phyloP scores from a whole-genome alignment of 345 rosid species.

The Salix dunnii region DNA sequence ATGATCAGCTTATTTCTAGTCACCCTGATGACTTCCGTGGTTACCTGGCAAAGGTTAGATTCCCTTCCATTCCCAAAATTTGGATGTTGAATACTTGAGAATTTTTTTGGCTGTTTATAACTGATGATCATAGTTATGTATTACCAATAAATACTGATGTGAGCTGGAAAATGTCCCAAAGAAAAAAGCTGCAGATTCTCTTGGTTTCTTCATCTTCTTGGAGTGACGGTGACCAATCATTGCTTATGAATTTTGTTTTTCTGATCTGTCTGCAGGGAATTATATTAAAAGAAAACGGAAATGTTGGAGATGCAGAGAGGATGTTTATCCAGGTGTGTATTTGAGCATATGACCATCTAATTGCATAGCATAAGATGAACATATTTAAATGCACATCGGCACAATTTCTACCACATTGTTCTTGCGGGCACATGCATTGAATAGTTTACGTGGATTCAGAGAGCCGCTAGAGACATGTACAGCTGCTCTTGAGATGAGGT shows the following conservation, averaged over 20 bases:
- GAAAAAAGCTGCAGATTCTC: background rate
- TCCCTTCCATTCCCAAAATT: background rate
- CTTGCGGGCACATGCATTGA: no score
- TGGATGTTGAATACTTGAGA: background rate
- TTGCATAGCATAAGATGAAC: background rate
- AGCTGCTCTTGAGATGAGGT: no score
- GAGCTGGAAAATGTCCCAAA: background rate
- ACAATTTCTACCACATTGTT: no score
- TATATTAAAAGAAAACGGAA: conserved; percentile 79
- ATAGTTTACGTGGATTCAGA: no score
- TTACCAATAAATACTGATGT: background rate
- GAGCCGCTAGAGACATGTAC: no score
- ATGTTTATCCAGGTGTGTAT: conserved; percentile 92
- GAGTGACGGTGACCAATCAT: background rate
- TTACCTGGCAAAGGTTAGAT: conserved; percentile 81
- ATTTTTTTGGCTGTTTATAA: background rate
- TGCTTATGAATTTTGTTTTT: background rate
- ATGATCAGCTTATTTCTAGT: conserved; percentile 66
- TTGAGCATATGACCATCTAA: background rate
- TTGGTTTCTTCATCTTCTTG: background rate
- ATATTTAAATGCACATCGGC: background rate
- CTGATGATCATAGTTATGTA: background rate
- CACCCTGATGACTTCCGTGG: conserved; percentile 90
- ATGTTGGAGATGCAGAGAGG: conserved; percentile 83
- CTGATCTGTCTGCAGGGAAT: conserved; percentile 60